Percentiles rank a stretch among this genome's conserved stretches.
Evolutionary conservation across 106 monocot species (phyloP).

Genomic region (Dendrobium chrysotoxum): DNA sequence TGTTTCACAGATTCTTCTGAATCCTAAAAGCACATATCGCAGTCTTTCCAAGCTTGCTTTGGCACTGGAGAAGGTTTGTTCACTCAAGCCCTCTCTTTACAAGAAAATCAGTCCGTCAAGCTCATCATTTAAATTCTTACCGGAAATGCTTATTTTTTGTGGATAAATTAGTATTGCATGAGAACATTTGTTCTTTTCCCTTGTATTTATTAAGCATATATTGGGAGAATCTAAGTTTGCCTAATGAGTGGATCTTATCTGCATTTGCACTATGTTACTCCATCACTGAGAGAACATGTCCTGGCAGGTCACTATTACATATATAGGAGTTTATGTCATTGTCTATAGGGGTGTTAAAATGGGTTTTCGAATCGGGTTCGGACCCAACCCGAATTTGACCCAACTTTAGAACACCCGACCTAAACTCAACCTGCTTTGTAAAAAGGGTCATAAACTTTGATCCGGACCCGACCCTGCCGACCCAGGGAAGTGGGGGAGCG

Average conservation of each 20-base stretch:
- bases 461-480: too few relatives aligned
- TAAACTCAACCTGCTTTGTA: too few relatives aligned
- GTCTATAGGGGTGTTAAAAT: background rate
- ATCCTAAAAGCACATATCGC: constrained; percentile 67
- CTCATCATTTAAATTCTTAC: constrained; percentile 3
- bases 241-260: too few relatives aligned
- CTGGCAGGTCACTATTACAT: background rate
- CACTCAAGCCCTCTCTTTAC: background rate
- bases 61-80: constrained; percentile 78
- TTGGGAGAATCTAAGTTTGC: background rate
- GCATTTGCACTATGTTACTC: too few relatives aligned
- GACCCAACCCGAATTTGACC: too few relatives aligned
- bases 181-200: background rate
- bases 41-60: constrained; percentile 81
- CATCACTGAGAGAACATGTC: background rate
- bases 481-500: too few relatives aligned
- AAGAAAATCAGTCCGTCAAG: background rate
- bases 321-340: background rate
- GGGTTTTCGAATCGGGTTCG: too few relatives aligned
- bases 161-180: background rate
- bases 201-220: background rate
- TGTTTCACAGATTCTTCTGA: constrained; percentile 70
- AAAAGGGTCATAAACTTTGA: too few relatives aligned
- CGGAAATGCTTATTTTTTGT: background rate
- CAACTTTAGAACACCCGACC: too few relatives aligned